Base-by-base conservation (phyloP, 2,329 filamentous ascomycete genomes). In the Passalora sequoiae region DNA sequence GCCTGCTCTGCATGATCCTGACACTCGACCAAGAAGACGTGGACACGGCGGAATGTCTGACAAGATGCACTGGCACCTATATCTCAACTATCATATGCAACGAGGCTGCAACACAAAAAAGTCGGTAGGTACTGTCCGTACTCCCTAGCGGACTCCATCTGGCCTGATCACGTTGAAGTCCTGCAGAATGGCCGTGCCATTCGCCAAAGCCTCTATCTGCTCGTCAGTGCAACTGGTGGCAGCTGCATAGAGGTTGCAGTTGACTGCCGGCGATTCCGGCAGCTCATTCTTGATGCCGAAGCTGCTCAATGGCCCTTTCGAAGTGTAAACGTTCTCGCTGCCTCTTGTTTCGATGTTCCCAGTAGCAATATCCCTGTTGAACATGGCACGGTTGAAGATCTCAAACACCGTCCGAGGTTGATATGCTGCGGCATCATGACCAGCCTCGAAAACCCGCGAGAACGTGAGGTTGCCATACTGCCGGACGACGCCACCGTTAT, bases 371-470 rank as follows among this genome's bases (percentile, higher is more conserved):
- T 79, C 77, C 8, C 62, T 66, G 36, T 72, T 70, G 38, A 71
- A 65, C 37, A 77, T 66, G 1, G 69, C 68, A 4, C 77, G 73
- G 15, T 69, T 64, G 59, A 80, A 79, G 35, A 80, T 72, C 46
- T 73, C 63, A 38, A 72, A 76, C 2, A 72, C 68, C 0, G 74
- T 74, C 51, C 77, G 66, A 0, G 76, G 76, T 53, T 78, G 74
- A 52, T 77, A 78, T 17, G 35, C 50, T 1, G 46, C 47, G 27
- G 12, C 51, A 38, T 58, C 54, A 38, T 65, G 60, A 6, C 61
- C 61, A 16, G 60, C 54, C 32, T 64, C 38, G 42, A 62, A 65
- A 6, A 66, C 53, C 4, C 63, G 51, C 6, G 56, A 53, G 56
- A 67, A 67, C 5, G 61, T 62, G 5, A 66, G 51, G 16, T 58